Evolutionary conservation across 306 rosid species (phyloP).

Genomic region (Sicyos baderoa): DNA sequence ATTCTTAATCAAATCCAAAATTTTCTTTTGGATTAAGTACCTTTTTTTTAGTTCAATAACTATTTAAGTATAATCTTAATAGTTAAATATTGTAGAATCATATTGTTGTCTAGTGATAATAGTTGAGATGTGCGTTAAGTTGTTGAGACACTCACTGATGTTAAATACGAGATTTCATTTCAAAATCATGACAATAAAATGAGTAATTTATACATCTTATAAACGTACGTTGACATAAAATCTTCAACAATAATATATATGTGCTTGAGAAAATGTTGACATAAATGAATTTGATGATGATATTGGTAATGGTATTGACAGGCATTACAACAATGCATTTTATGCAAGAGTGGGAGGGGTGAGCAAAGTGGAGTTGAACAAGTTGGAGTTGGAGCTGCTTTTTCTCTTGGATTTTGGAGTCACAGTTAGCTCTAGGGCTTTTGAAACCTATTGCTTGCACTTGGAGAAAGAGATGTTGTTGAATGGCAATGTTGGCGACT

Average conservation of each 20-base stretch:
- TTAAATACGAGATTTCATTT: too few relatives aligned
- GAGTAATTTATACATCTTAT: too few relatives aligned
- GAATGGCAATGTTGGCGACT: conserved; percentile 27
- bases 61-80: too few relatives aligned
- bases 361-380: conserved; percentile 70
- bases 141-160: too few relatives aligned
- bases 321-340: conserved; percentile 74
- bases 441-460: conserved; percentile 69
- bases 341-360: conserved; percentile 80
- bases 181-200: too few relatives aligned
- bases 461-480: conserved; percentile 61
- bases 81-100: too few relatives aligned
- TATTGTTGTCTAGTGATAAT: neutral
- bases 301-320: conserved; percentile 13
- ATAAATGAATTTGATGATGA: neutral
- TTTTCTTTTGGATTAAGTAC: too few relatives aligned
- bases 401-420: conserved; percentile 75
- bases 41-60: too few relatives aligned
- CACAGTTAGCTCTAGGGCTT: conserved; percentile 51
- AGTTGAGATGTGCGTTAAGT: neutral
- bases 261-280: too few relatives aligned
- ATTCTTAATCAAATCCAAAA: too few relatives aligned
- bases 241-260: too few relatives aligned
- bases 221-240: too few relatives aligned
- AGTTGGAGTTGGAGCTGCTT: conserved; percentile 74